Base-by-base conservation (phyloP, 2,329 filamentous ascomycete species). In the Arthrobotrys iridis region DNA sequence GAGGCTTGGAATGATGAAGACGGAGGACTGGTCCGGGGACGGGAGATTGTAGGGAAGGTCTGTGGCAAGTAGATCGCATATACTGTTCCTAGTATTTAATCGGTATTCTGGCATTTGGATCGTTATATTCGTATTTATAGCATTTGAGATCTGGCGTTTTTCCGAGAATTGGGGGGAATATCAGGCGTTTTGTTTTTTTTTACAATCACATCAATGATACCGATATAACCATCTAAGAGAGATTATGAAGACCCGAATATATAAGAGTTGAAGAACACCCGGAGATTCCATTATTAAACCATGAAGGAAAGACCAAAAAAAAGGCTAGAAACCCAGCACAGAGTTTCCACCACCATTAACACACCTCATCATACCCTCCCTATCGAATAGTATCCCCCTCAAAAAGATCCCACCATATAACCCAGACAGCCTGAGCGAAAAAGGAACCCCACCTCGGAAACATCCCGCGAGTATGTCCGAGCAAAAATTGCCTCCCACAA, bases 1-100 rank as follows among this genome's bases (percentile, higher is more conserved):
- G 58, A 68, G 28, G 62, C 63, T 20, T 76, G 71, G 71, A 59
- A 76, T 37, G 71, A 68, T 37, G 45, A 57, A 2, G 71, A 76
- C 13, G 64, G 64, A 4, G 71, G 63, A n/a, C 13, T 43, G 22
- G 6, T 35, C 5, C 46, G 57, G 22, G 37, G 52, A 20, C 33
- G 57, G 13, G 37, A 76, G 30, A 40, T 76, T 5, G 71, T 68
- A 8, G 50, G 57, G 7, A 70, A 41, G 15, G 57, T 76, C n/a
- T 76, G 71, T 55, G 58, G 57, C 22, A 55, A 28, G 41, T 76
- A 48, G 22, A 26, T 13, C 40, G 2, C n/a, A 35, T n/a, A 10
- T 50, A 46, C 13, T 18, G 18, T 3, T 2, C 7, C 7, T 28
- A 30, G 11, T 10, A 18, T 15, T 43, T 46, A 24, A 35, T 48